These are phyloP conservation scores for Cercospora nicotianae DNA, from an alignment of 2,329 filamentous ascomycete genomes.

Conservation along the genomic window DNA sequence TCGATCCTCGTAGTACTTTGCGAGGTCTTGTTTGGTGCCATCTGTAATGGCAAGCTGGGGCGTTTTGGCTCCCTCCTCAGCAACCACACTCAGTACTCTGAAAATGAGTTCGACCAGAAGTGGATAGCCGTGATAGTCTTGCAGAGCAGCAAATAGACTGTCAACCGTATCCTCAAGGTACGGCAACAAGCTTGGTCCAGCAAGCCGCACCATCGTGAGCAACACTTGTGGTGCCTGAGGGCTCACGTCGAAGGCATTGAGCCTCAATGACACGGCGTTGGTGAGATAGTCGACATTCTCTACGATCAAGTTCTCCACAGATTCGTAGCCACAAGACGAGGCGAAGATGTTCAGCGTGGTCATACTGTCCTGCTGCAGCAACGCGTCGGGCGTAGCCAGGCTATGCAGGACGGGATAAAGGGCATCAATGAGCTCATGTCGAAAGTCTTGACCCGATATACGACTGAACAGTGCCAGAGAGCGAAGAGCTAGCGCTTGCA, in stretches of 20 bases:
- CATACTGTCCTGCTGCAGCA: constrained; percentile 78
- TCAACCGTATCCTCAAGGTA: constrained; percentile 89
- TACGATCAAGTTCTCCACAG: constrained; percentile 76
- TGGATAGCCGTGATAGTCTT: constrained; percentile 92
- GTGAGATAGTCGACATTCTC: constrained; percentile 96
- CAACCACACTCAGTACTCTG: constrained; percentile 75
- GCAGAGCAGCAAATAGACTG: constrained; percentile 88
- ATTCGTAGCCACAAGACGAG: constrained; percentile 68
- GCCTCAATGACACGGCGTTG: constrained; percentile 82
- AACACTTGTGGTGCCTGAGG: constrained; percentile 88
- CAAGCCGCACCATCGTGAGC: constrained; percentile 88
- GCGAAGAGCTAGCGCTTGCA: constrained; percentile 79
- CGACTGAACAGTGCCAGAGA: constrained; percentile 73
- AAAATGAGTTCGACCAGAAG: constrained; percentile 83
- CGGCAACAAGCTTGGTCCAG: constrained; percentile 76
- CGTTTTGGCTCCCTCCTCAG: constrained; percentile 72
- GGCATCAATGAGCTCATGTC: constrained; percentile 82
- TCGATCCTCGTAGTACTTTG: constrained; percentile 11
- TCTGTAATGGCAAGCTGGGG: constrained; percentile 51
- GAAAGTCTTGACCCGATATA: constrained; percentile 66
- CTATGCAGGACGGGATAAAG: constrained; percentile 91
- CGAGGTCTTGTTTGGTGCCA: constrained; percentile 1
- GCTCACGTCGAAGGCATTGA: constrained; percentile 90
- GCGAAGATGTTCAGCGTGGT: constrained; percentile 80
- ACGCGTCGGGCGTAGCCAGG: constrained; percentile 68